These are phyloP conservation scores for Candida patagonica DNA, from an alignment of 805 yeast genomes.

Conservation along the genomic window DNA sequence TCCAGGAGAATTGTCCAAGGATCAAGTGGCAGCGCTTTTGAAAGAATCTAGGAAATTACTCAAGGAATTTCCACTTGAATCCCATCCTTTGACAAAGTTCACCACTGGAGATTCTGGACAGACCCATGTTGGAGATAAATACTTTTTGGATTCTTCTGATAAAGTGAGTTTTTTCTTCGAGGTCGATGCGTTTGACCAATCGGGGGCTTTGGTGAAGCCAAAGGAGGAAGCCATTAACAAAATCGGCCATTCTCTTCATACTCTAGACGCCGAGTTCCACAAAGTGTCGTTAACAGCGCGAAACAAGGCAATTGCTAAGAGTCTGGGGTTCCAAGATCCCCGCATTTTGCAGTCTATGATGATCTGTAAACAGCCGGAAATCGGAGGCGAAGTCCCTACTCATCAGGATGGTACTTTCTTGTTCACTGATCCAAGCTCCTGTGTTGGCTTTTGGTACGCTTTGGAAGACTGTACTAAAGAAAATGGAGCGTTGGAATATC, in stretches of 20 bases:
- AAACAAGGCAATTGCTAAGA: slow-evolving; percentile 42
- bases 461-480: slow-evolving; percentile 57
- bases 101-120: slow-evolving; percentile 42
- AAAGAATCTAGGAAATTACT: slow-evolving; percentile 38
- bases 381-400: slow-evolving; percentile 64
- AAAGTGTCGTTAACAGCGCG: slow-evolving; percentile 42
- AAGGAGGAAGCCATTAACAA: slow-evolving; percentile 57
- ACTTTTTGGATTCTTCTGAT: slow-evolving; percentile 60
- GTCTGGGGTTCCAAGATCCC: slow-evolving; percentile 52
- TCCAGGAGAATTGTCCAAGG: slow-evolving; percentile 41
- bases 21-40: slow-evolving; percentile 35
- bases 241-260: slow-evolving; percentile 71
- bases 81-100: slow-evolving; percentile 64
- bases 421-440: slow-evolving; percentile 60
- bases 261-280: slow-evolving; percentile 41
- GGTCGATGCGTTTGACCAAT: slow-evolving; percentile 50
- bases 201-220: slow-evolving; percentile 44
- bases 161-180: slow-evolving; percentile 65
- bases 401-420: slow-evolving; percentile 72
- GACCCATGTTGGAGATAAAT: slow-evolving; percentile 63
- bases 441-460: slow-evolving; percentile 77
- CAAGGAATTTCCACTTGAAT: slow-evolving; percentile 38
- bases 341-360: slow-evolving; percentile 71
- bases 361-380: slow-evolving; percentile 68
- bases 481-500: slow-evolving; percentile 62